Conservation (phyloP, 495 filamentous ascomycete genomes). For the Podospora didyma region DNA sequence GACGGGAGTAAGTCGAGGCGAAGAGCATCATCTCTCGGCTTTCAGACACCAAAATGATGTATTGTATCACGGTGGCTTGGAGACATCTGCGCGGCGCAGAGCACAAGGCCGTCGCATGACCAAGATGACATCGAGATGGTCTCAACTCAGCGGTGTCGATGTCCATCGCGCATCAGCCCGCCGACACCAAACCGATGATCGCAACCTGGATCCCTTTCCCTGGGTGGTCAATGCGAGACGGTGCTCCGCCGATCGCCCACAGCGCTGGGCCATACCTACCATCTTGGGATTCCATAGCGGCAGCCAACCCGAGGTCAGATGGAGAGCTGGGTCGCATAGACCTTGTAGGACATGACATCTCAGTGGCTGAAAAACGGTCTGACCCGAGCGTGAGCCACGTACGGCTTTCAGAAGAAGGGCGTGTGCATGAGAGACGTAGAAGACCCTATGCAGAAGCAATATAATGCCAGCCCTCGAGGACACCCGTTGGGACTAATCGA, state of each 20-base stretch:
- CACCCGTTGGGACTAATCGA: conserved; percentile 9
- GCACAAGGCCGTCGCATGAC: conserved; percentile 9
- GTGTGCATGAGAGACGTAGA: background rate
- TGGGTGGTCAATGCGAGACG: background rate
- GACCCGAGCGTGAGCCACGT: background rate
- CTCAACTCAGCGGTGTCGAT: background rate
- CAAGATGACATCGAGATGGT: background rate
- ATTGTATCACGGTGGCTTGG: conserved; percentile 3
- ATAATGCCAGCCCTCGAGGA: conserved; percentile 6
- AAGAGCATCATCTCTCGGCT: background rate
- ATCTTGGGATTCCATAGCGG: conserved; percentile 4
- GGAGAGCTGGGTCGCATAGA: conserved; percentile 8
- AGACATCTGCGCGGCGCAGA: conserved; percentile 2
- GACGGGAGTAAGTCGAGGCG: background rate
- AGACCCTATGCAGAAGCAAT: conserved; percentile 9
- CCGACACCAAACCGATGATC: too few species aligned
- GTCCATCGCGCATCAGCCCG: background rate
- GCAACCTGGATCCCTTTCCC: too few species aligned
- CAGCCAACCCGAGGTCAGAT: conserved; percentile 3
- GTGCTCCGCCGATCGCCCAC: conserved; percentile 5
- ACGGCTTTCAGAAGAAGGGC: background rate
- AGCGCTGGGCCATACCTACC: conserved; percentile 9
- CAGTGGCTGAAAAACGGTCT: conserved; percentile 1
- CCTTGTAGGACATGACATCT: background rate
- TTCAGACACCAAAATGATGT: background rate